phyloP scores from a whole-genome alignment of 1,139 yeast species.

The Candida sojae region DNA sequence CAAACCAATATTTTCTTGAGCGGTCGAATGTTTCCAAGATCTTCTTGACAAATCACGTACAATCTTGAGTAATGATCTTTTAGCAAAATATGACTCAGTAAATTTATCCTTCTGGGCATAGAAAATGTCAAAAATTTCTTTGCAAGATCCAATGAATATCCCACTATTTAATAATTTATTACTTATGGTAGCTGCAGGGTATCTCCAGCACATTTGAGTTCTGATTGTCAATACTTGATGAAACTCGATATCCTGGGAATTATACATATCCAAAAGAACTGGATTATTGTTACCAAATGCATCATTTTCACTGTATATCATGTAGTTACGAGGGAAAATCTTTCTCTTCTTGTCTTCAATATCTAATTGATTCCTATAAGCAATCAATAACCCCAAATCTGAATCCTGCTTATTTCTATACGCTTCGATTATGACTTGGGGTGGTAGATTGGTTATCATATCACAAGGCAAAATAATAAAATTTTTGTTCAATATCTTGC shows the following conservation, averaged over 20 bases:
- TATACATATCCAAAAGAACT: constrained; percentile 68
- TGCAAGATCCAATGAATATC: constrained; percentile 70
- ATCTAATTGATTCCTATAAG: constrained; percentile 71
- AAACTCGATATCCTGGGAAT: constrained; percentile 62
- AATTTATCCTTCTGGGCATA: constrained; percentile 32
- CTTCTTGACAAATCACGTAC: constrained; percentile 87
- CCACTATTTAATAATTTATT: constrained; percentile 75
- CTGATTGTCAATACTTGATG: constrained; percentile 74
- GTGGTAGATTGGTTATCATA: constrained; percentile 87
- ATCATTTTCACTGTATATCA: constrained; percentile 45
- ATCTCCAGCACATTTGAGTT: constrained; percentile 88
- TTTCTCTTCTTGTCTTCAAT: constrained; percentile 69
- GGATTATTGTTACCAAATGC: constrained; percentile 52
- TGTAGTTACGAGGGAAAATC: constrained; percentile 52
- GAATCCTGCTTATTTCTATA: constrained; percentile 68
- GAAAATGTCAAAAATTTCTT: constrained; percentile 45
- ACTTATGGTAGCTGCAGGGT: constrained; percentile 75
- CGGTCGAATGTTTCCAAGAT: constrained; percentile 78
- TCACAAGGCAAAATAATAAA: constrained; percentile 91
- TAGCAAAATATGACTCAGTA: constrained; percentile 38
- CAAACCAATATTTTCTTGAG: constrained; percentile 64
- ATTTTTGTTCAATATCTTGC: constrained; percentile 23
- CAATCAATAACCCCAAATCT: constrained; percentile 71
- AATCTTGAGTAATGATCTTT: constrained; percentile 63
- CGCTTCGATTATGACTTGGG: constrained; percentile 82